Evolutionary conservation across 208 protist genomes (phyloP).

Genomic region (Acanthamoeba royreba): DNA sequence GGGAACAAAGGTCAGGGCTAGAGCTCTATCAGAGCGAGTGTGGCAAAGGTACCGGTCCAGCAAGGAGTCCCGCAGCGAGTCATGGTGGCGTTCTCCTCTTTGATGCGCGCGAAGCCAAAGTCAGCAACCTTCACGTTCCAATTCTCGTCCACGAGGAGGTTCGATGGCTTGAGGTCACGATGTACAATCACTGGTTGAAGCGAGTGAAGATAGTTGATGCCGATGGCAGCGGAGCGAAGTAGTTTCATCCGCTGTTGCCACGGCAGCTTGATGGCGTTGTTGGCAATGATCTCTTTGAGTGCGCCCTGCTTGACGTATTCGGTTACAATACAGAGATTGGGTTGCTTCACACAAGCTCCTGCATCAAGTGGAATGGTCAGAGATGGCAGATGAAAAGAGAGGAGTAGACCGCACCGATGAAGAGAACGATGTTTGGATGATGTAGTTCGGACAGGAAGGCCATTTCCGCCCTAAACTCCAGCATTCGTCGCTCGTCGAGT

Average conservation of each 20-base stretch:
- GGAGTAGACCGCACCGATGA: neutral
- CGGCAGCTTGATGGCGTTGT: slow-evolving; percentile 42
- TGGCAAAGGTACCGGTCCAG: neutral
- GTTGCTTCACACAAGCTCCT: neutral
- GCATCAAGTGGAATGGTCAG: neutral
- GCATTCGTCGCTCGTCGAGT: neutral
- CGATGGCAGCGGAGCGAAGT: slow-evolving; percentile 39
- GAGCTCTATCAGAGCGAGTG: neutral
- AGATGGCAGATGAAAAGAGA: neutral
- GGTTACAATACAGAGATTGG: slow-evolving; percentile 22
- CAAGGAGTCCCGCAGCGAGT: neutral
- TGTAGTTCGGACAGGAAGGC: slow-evolving; percentile 5
- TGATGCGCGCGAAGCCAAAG: slow-evolving; percentile 31
- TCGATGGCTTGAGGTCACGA: slow-evolving; percentile 70
- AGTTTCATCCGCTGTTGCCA: slow-evolving; percentile 37
- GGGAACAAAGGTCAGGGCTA: neutral
- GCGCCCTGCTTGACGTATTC: neutral
- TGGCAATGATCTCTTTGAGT: neutral
- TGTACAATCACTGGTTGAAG: slow-evolving; percentile 67
- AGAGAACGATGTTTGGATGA: slow-evolving; percentile 19
- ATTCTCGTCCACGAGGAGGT: slow-evolving; percentile 70
- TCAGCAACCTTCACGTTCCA: slow-evolving; percentile 62
- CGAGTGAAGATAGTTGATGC: slow-evolving; percentile 72
- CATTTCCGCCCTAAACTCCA: neutral
- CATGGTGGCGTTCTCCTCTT: slow-evolving; percentile 36